Percentiles rank a stretch among this genome's conserved stretches.
Conservation (phyloP, 2,329 filamentous ascomycete genomes). For the Ophiocordyceps unilateralis region DNA sequence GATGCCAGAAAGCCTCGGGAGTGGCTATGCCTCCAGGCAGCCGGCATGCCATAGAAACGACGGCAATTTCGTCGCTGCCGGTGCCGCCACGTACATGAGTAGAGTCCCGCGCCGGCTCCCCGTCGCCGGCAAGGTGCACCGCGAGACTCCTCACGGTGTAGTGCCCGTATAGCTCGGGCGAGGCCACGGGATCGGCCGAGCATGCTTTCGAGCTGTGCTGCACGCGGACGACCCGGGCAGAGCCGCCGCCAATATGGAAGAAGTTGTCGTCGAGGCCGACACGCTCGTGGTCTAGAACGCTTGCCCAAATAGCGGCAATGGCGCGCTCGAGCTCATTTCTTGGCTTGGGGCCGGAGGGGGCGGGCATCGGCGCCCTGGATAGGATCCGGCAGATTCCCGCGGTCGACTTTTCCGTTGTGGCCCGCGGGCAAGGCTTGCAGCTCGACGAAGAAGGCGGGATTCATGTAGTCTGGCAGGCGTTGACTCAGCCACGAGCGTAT, state of each 20-base stretch:
- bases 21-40: conserved; percentile 17
- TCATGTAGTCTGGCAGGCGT: conserved; percentile 4
- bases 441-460: conserved; percentile 5
- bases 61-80: conserved; percentile 20
- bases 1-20: conserved; percentile 17
- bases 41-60: conserved; percentile 23
- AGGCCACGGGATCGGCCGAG: conserved; percentile 2
- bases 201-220: conserved; percentile 4
- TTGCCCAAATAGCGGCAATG: conserved; percentile 5
- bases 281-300: conserved; percentile 5
- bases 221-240: conserved; percentile 4
- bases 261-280: conserved; percentile 9
- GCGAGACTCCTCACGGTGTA: conserved; percentile 4
- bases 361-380: too few relatives aligned
- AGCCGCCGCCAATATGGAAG: conserved; percentile 8
- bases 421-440: conserved; percentile 4
- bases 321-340: conserved; percentile 3
- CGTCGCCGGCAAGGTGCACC: too few relatives aligned
- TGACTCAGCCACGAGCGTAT: conserved; percentile 3
- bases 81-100: too few relatives aligned
- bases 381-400: conserved; percentile 6
- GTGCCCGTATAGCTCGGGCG: conserved; percentile 5
- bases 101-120: too few relatives aligned
- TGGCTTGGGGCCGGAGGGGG: too few relatives aligned
- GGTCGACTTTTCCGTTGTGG: conserved; percentile 6